Evolutionary conservation across 352 stramenopile species (phyloP).

Genomic region (Salisapilia sapeloensis): DNA sequence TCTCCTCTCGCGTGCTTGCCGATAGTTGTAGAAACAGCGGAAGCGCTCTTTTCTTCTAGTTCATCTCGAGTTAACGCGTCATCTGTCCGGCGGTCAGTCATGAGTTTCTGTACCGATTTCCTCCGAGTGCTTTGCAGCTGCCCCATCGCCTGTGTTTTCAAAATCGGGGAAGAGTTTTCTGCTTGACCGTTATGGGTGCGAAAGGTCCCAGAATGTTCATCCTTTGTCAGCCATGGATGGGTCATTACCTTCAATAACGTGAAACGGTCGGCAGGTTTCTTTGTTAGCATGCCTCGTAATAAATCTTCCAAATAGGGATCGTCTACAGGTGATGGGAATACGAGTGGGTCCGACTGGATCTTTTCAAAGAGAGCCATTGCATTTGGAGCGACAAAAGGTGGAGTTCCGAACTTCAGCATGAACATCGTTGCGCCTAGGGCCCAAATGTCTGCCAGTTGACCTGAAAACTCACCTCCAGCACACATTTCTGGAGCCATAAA

Average conservation of each 20-base stretch:
- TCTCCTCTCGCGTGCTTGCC: no score
- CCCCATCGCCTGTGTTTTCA: no score
- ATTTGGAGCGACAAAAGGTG: constrained; percentile 81
- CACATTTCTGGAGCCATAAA: constrained; percentile 91
- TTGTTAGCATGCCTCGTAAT: constrained; percentile 45
- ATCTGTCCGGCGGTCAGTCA: no score
- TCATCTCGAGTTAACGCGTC: no score
- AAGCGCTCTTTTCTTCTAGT: no score
- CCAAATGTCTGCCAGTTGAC: constrained; percentile 84
- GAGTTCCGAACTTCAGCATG: constrained; percentile 78
- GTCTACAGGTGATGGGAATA: constrained; percentile 38
- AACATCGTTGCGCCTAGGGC: constrained; percentile 79
- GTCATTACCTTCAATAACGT: constrained; percentile 49
- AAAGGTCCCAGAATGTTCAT: constrained; percentile 18
- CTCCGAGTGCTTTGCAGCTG: no score
- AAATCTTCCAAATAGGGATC: constrained; percentile 29
- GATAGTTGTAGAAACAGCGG: no score
- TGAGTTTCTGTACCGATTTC: no score
- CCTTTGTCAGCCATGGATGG: constrained; percentile 64
- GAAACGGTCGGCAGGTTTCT: constrained; percentile 30
- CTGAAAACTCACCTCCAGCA: constrained; percentile 60
- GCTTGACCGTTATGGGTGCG: constrained; percentile 4
- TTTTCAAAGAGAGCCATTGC: constrained; percentile 79
- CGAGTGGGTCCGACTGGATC: constrained; percentile 65
- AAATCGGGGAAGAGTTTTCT: no score